phyloP scores from a whole-genome alignment of 1,284 basidiomycete genomes.

The Cutaneotrichosporon cyanovorans region DNA sequence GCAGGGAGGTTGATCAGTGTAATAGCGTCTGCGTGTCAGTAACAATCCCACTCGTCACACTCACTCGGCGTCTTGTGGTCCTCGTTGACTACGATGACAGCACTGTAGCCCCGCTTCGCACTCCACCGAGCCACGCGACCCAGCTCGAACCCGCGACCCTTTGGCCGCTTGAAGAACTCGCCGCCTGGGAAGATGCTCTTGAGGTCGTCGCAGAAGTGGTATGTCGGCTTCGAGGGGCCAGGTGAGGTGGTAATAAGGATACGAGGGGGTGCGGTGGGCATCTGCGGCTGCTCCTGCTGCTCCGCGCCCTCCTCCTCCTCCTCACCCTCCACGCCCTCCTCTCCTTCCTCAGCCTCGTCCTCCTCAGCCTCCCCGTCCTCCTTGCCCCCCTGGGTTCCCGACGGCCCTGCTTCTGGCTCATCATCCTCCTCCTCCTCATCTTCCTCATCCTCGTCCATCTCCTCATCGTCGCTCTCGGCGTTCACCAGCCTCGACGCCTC shows the following conservation, averaged over 20 bases:
- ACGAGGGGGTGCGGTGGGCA: slow-evolving; percentile 62
- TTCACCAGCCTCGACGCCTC: slow-evolving; percentile 33
- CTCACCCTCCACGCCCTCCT: slow-evolving; percentile 46
- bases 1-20: slow-evolving; percentile 84
- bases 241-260: slow-evolving; percentile 84
- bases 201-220: slow-evolving; percentile 84
- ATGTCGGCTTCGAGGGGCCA: slow-evolving; percentile 74
- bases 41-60: slow-evolving; percentile 34
- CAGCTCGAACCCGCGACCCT: slow-evolving; percentile 87
- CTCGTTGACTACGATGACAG: slow-evolving; percentile 89
- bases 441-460: slow-evolving; percentile 19
- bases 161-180: slow-evolving; percentile 82
- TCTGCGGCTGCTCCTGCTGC: slow-evolving; percentile 9
- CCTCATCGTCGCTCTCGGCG: slow-evolving; percentile 13
- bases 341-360: slow-evolving; percentile 58
- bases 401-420: slow-evolving; percentile 33
- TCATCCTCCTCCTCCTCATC: slow-evolving; percentile 46
- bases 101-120: slow-evolving; percentile 69
- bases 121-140: slow-evolving; percentile 93
- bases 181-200: slow-evolving; percentile 89
- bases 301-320: slow-evolving; percentile 19
- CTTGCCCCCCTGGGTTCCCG: slow-evolving; percentile 20
- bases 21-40: slow-evolving; percentile 62
- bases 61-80: slow-evolving; percentile 82
- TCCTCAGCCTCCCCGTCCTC: slow-evolving; percentile 49